Evolutionary conservation across 2,329 filamentous ascomycete species (phyloP).

Genomic region (Exutisphaerella laricina): DNA sequence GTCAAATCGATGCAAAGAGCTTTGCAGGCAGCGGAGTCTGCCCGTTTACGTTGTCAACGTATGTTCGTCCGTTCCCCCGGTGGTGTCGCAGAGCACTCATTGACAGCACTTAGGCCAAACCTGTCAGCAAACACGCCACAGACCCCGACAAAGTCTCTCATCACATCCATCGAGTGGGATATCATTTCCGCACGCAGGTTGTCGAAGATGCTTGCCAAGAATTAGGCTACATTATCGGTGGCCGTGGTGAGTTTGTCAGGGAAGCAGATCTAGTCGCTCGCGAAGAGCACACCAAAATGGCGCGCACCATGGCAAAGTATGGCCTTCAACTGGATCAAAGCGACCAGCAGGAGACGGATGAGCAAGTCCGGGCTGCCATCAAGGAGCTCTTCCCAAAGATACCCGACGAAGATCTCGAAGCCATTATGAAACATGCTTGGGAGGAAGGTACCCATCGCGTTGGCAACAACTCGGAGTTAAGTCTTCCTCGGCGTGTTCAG

Average conservation of each 20-base stretch:
- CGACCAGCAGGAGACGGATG: constrained; percentile 34
- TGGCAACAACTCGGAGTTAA: constrained; percentile 51
- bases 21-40: constrained; percentile 50
- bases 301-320: constrained; percentile 34
- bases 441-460: constrained; percentile 54
- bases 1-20: constrained; percentile 55
- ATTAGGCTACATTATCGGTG: constrained; percentile 43
- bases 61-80: constrained; percentile 30
- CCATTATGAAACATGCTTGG: constrained; percentile 57
- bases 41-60: constrained; percentile 57
- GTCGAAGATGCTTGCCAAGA: constrained; percentile 53
- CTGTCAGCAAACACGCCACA: constrained; percentile 15
- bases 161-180: constrained; percentile 57
- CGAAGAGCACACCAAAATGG: constrained; percentile 26
- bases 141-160: constrained; percentile 44
- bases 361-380: constrained; percentile 54
- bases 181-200: constrained; percentile 57
- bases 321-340: constrained; percentile 21
- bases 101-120: constrained; percentile 20
- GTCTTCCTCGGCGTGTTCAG: constrained; percentile 53
- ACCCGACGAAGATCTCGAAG: constrained; percentile 51
- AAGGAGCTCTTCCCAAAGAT: constrained; percentile 60
- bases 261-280: constrained; percentile 22
- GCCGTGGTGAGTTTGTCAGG: constrained; percentile 25
- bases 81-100: not conserved